Evolutionary conservation across 1,284 basidiomycete genomes (phyloP).

Genomic region (Volvariella volvacea): DNA sequence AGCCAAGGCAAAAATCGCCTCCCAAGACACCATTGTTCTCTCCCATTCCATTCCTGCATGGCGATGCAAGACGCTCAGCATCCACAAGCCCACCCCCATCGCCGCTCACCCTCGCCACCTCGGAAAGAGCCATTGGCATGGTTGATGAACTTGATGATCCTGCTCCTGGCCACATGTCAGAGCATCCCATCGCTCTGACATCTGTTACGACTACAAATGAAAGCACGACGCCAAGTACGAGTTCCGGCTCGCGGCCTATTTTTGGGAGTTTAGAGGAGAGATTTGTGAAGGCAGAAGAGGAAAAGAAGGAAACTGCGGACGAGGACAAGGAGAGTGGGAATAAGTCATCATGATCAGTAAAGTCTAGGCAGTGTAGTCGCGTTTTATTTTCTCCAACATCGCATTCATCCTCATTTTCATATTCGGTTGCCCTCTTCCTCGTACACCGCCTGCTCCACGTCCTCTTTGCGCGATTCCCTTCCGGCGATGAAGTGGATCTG

Average conservation of each 20-base stretch:
- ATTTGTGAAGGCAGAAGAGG: slow-evolving; percentile 48
- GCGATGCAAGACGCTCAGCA: slow-evolving; percentile 67
- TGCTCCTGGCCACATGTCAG: slow-evolving; percentile 72
- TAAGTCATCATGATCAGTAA: slow-evolving; percentile 6
- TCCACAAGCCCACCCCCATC: slow-evolving; percentile 73
- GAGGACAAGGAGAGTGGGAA: slow-evolving; percentile 46
- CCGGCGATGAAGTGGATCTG: slow-evolving; percentile 27
- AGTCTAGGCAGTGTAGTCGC: slow-evolving; percentile 34
- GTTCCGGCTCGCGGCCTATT: slow-evolving; percentile 31
- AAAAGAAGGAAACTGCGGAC: slow-evolving; percentile 38
- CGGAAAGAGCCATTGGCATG: slow-evolving; percentile 51
- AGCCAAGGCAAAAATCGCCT: slow-evolving; percentile 33
- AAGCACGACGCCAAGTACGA: slow-evolving; percentile 4
- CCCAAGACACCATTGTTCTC: slow-evolving; percentile 78
- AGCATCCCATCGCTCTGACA: slow-evolving; percentile 64
- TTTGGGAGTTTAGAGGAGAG: slow-evolving; percentile 53
- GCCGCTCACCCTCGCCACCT: slow-evolving; percentile 47
- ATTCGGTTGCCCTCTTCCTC: slow-evolving; percentile 48
- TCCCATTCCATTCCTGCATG: slow-evolving; percentile 77
- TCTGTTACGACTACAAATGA: slow-evolving; percentile 50
- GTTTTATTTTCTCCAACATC: slow-evolving; percentile 73
- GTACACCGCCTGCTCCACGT: slow-evolving; percentile 13
- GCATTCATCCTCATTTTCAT: slow-evolving; percentile 76
- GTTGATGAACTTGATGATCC: slow-evolving; percentile 82
- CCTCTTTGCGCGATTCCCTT: background rate